A percentile compares a stretch with the other conserved stretches of the same genome.
Conservation (phyloP, 106 monocot species). For the Narthecium ossifragum region DNA sequence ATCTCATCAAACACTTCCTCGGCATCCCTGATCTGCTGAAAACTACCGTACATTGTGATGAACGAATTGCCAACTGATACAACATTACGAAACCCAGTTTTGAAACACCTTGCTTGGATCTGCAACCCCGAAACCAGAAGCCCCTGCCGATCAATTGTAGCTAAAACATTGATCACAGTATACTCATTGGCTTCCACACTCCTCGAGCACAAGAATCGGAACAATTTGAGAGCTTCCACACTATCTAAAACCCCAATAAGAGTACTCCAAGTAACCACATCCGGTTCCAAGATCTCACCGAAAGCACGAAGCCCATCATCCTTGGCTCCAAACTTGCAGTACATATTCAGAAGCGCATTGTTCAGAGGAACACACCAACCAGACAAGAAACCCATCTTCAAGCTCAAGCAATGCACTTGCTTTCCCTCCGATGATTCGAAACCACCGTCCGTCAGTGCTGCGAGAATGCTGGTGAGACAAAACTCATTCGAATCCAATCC, state of each 20-base stretch:
- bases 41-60: slow-evolving; percentile 10
- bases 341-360: slow-evolving; percentile 14
- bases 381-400: slow-evolving; percentile 4
- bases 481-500: slow-evolving; percentile 1
- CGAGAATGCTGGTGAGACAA: slow-evolving; percentile 1
- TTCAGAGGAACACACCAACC: not conserved
- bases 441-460: not conserved
- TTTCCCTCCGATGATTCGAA: not conserved
- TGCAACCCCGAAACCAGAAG: not conserved
- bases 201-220: not conserved
- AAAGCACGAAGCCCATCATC: slow-evolving; percentile 1
- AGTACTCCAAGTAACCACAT: slow-evolving; percentile 10
- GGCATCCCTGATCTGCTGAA: slow-evolving; percentile 3
- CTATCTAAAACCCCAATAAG: slow-evolving; percentile 1
- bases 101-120: slow-evolving; percentile 14
- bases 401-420: slow-evolving; percentile 6
- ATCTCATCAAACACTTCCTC: slow-evolving; percentile 4
- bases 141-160: not conserved
- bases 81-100: not conserved
- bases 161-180: slow-evolving; percentile 9
- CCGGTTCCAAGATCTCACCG: slow-evolving; percentile 3
- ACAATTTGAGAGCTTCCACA: not conserved
- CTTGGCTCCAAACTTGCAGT: slow-evolving; percentile 6
- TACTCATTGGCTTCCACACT: slow-evolving; percentile 4
- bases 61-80: not conserved